Conservation (phyloP, 2,329 filamentous ascomycete species). For the Aspergillus tanneri region DNA sequence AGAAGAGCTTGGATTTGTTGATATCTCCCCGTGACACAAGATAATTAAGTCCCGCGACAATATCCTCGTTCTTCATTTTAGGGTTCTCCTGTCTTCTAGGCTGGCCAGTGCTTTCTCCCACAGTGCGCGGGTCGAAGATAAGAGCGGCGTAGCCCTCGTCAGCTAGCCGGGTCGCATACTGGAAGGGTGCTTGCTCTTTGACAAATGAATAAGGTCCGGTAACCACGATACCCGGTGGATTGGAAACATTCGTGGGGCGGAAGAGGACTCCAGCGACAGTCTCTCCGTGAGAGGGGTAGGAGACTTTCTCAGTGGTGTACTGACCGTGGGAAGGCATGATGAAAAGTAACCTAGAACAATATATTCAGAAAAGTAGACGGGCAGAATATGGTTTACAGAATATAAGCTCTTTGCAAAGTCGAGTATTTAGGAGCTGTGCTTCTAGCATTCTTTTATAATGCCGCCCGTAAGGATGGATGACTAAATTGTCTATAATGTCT, state of each 20-base stretch:
- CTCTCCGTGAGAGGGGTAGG: slow-evolving; percentile 29
- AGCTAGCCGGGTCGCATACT: slow-evolving; percentile 32
- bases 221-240: slow-evolving; percentile 26
- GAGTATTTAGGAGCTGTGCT: no score
- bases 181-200: slow-evolving; percentile 32
- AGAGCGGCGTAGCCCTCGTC: slow-evolving; percentile 34
- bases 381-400: no score
- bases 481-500: no score
- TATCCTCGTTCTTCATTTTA: slow-evolving; percentile 33
- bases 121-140: slow-evolving; percentile 34
- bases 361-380: no score
- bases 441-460: no score
- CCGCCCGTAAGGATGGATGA: no score
- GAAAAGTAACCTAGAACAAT: no score
- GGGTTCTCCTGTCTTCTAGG: slow-evolving; percentile 31
- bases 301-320: slow-evolving; percentile 28
- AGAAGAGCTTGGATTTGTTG: slow-evolving; percentile 25
- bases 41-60: slow-evolving; percentile 30
- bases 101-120: slow-evolving; percentile 31
- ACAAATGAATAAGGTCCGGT: slow-evolving; percentile 29
- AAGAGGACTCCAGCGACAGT: slow-evolving; percentile 22
- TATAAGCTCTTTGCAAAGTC: no score
- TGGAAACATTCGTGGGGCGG: slow-evolving; percentile 21
- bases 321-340: slow-evolving; percentile 27
- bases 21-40: slow-evolving; percentile 26